Conservation (phyloP, 2,329 filamentous ascomycete species). For the Alternaria consortialis region DNA sequence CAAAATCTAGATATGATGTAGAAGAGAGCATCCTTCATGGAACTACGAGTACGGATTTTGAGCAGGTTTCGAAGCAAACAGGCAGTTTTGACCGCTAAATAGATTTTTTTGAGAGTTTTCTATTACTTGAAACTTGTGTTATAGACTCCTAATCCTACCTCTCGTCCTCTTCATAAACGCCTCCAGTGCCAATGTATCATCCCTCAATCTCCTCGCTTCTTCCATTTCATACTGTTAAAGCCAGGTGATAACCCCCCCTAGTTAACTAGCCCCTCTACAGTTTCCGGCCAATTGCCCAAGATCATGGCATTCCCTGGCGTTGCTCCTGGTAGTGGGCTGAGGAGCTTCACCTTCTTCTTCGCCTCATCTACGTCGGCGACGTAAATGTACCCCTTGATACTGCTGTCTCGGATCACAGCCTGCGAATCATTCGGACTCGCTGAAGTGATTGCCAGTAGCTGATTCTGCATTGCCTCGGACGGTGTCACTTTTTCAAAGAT, state of each 20-base stretch:
- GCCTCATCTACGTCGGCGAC: slow-evolving; percentile 90
- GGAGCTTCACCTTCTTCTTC: slow-evolving; percentile 78
- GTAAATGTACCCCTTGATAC: slow-evolving; percentile 91
- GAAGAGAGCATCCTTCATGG: background rate
- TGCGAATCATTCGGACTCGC: slow-evolving; percentile 74
- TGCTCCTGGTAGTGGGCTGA: slow-evolving; percentile 84
- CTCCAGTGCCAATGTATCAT: background rate
- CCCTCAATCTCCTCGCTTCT: background rate
- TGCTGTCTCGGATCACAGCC: slow-evolving; percentile 78
- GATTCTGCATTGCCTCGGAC: slow-evolving; percentile 76
- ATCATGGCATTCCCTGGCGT: slow-evolving; percentile 82
- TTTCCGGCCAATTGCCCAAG: slow-evolving; percentile 87
- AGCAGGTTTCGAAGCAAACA: too few relatives aligned
- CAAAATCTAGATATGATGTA: background rate
- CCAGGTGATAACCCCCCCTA: slow-evolving; percentile 13
- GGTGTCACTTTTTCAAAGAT: slow-evolving; percentile 72
- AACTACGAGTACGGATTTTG: background rate
- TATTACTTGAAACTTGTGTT: background rate
- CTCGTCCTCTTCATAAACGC: background rate
- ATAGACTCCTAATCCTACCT: background rate
- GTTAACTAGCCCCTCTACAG: slow-evolving; percentile 75
- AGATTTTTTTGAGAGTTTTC: background rate
- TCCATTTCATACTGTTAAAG: background rate
- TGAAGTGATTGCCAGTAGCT: slow-evolving; percentile 84
- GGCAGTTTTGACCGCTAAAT: background rate